Evolutionary conservation across 1,284 basidiomycete genomes (phyloP), one percentile per base, ranked within the genome.

Genomic region (Ceratobasidium sp.): DNA sequence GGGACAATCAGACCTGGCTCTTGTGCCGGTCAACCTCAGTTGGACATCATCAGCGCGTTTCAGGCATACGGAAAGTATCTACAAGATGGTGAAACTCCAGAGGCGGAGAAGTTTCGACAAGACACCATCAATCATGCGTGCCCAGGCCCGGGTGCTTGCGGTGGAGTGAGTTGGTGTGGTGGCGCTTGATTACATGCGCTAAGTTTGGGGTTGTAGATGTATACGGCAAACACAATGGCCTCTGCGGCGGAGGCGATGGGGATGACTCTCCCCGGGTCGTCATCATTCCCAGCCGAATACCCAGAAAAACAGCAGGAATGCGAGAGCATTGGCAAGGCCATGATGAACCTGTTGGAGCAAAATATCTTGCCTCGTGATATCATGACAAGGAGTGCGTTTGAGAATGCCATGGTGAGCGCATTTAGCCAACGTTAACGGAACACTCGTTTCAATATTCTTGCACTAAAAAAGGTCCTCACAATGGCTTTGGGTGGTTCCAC

Each of bases 141-240:
- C 80, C 95, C 97, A 16, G 97, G 97, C 52, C 90, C 96, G 46
- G 96, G 96, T 73, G 95, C 96, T 48, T 98, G 97, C 81, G 97
- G 96, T 79, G 96, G 96, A 76, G 93, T 93, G 81, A 90, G 87
- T 23, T 64, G 46, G 43, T 55, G 48, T 71, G 28, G 73, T 23
- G 48, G 79, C 21, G 77, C 76, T 76, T 79, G 64, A 73, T 69
- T 3, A 14, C 18, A 30, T 55, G 36, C 4, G 21, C 73, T 74
- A 21, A 69, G 23, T 65, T 32, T 6, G 26, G 41, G 26, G n/a
- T 30, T 43, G 14, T 76, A 93, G 92, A 93, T 93, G 92, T 97
- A 97, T 82, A 98, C 96, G 18, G 96, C 95, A 28, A 98, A 97
- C 81, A 97, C 96, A 0, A 96, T 98, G 91, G 93, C 95, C 6